phyloP scores from a whole-genome alignment of 805 yeast genomes.

The Candida quercuum region DNA sequence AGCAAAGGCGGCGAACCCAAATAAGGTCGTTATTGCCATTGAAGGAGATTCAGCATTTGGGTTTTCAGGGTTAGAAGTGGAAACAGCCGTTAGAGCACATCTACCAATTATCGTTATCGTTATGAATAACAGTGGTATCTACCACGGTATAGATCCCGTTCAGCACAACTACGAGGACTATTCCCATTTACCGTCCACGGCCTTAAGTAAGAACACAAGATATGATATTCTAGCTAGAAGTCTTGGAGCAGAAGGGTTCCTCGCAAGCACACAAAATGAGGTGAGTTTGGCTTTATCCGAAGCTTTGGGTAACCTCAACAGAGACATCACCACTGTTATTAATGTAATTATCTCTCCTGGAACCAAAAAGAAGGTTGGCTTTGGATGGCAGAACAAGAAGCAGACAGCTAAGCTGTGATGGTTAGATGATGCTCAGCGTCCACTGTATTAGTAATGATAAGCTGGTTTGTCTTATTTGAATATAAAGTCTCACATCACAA shows the following conservation, averaged over 20 bases:
- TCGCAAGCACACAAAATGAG: constrained; percentile 37
- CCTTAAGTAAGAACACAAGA: constrained; percentile 47
- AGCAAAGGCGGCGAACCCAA: constrained; percentile 42
- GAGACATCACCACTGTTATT: constrained; percentile 38
- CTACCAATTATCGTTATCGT: constrained; percentile 53
- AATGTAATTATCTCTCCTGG: constrained; percentile 64
- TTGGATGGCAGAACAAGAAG: constrained; percentile 65
- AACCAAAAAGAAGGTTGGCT: constrained; percentile 45
- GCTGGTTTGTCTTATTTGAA: too few species aligned
- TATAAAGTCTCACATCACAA: too few species aligned
- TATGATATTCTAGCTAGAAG: constrained; percentile 53
- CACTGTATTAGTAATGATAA: too few species aligned
- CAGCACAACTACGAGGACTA: constrained; percentile 20
- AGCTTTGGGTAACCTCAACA: constrained; percentile 29
- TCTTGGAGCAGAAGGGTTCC: constrained; percentile 51
- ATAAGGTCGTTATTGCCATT: constrained; percentile 46
- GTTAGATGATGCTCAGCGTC: too few species aligned
- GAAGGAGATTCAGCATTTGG: constrained; percentile 81
- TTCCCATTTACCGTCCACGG: constrained; percentile 48
- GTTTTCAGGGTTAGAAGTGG: constrained; percentile 67
- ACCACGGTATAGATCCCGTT: constrained; percentile 49
- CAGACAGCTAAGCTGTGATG: constrained; percentile 7
- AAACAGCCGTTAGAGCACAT: constrained; percentile 53
- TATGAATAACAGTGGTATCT: constrained; percentile 73
- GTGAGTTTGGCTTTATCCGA: constrained; percentile 28